These are phyloP conservation scores for Pestalotiopsis sp. DNA, from an alignment of 2,329 filamentous ascomycete species.

Conservation along the genomic window DNA sequence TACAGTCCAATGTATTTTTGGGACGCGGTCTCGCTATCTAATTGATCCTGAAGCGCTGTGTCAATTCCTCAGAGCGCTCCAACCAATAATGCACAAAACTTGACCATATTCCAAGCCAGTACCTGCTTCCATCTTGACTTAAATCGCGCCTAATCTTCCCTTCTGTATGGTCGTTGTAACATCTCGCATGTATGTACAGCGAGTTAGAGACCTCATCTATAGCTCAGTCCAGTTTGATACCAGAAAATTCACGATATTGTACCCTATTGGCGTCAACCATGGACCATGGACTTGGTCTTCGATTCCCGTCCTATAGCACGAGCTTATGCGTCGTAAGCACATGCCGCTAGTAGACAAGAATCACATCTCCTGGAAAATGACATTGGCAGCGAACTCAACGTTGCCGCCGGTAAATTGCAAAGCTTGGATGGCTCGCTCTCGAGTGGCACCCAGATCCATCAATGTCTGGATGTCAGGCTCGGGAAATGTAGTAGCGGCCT, in stretches of 20 bases:
- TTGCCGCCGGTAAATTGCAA: constrained; percentile 83
- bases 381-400: constrained; percentile 82
- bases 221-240: neutral
- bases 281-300: neutral
- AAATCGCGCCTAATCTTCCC: neutral
- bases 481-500: constrained; percentile 38
- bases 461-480: constrained; percentile 76
- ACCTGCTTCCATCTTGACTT: neutral
- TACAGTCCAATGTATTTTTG: neutral
- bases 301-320: neutral
- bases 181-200: neutral
- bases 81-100: neutral
- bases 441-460: constrained; percentile 74
- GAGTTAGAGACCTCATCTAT: neutral
- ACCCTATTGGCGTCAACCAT: neutral
- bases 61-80: neutral
- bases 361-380: constrained; percentile 63
- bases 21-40: neutral
- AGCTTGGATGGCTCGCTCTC: constrained; percentile 76
- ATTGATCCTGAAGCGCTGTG: neutral
- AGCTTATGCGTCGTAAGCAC: neutral
- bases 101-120: neutral
- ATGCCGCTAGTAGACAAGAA: neutral
- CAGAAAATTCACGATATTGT: neutral
- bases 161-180: neutral